phyloP scores from a whole-genome alignment of 2,329 filamentous ascomycete genomes.

The Stagonosporopsis tanaceti region DNA sequence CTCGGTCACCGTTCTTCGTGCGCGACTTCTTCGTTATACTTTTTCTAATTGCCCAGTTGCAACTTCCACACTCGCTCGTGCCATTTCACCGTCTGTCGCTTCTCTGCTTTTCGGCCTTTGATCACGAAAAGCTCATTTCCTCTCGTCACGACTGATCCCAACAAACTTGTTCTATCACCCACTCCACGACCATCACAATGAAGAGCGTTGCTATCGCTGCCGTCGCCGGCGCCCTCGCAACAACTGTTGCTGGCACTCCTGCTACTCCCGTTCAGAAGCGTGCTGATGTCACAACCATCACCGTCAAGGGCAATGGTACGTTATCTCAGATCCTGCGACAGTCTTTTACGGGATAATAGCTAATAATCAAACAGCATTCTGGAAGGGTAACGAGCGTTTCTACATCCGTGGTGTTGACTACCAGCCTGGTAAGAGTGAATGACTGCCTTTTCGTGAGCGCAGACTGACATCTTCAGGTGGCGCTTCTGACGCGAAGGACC shows the following conservation, averaged over 20 bases:
- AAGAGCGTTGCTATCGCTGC: conserved; percentile 60
- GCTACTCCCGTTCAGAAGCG: conserved; percentile 51
- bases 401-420: conserved; percentile 71
- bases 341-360: conserved; percentile 14
- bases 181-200: conserved; percentile 52
- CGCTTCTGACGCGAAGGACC: conserved; percentile 71
- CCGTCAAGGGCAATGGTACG: conserved; percentile 68
- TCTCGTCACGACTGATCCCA: conserved; percentile 1
- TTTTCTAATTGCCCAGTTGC: conserved; percentile 11
- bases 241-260: conserved; percentile 54
- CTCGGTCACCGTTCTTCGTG: conserved; percentile 19
- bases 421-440: conserved; percentile 59
- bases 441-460: background rate
- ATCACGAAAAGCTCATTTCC: conserved; percentile 11
- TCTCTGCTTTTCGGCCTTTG: conserved; percentile 5
- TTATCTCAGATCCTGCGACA: background rate
- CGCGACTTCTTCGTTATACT: conserved; percentile 12
- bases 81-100: conserved; percentile 17
- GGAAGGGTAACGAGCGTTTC: conserved; percentile 67
- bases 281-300: conserved; percentile 60
- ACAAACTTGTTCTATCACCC: conserved; percentile 18
- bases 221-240: conserved; percentile 56
- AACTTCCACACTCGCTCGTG: conserved; percentile 16
- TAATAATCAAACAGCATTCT: conserved; percentile 60
- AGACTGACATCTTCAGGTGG: conserved; percentile 56